Conservation (phyloP, 495 filamentous ascomycete genomes). For the Xylaria flabelliformis region DNA sequence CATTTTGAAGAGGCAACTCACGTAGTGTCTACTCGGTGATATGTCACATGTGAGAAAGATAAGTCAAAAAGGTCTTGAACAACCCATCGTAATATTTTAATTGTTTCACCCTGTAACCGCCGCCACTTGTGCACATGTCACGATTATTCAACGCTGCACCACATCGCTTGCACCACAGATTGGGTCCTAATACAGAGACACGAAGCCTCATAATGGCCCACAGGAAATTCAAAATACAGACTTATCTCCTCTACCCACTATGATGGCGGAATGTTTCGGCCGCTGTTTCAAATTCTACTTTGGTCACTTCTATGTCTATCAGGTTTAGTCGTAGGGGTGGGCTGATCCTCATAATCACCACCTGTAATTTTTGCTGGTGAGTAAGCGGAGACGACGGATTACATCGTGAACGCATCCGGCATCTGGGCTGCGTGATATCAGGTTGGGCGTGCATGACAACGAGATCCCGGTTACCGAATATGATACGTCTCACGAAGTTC, state of each 20-base stretch:
- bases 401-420: background rate
- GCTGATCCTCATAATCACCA: background rate
- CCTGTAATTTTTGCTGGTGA: background rate
- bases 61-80: background rate
- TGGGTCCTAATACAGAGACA: background rate
- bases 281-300: background rate
- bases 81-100: background rate
- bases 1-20: background rate
- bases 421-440: background rate
- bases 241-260: background rate
- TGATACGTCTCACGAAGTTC: background rate
- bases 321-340: background rate
- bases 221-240: too few relatives aligned
- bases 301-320: background rate
- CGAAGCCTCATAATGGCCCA: background rate
- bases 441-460: background rate
- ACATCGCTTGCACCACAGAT: background rate
- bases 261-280: background rate
- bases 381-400: background rate
- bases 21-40: conserved; percentile 1
- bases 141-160: background rate
- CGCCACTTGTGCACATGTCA: background rate
- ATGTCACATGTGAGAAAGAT: background rate
- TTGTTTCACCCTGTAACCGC: background rate
- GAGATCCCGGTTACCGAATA: background rate